Evolutionary conservation across 352 stramenopile species (phyloP), one percentile per base, ranked within the genome.

Genomic region (Globisporangium echinulatum): DNA sequence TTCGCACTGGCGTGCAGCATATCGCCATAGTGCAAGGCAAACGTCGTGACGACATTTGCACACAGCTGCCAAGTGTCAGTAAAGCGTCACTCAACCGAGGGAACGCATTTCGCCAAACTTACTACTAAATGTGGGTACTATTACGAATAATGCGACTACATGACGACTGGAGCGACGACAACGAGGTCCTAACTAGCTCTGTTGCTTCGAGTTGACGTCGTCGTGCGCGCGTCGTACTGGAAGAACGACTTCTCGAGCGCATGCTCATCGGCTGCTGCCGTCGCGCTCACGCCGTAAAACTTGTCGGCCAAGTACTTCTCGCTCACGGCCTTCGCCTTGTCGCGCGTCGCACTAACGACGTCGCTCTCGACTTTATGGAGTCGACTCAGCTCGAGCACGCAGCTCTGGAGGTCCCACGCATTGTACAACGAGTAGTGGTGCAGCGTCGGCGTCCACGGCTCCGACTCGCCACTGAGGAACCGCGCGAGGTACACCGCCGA

Each of bases 361-460:
- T 86, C 64, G 61, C 68, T 72, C 66, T 93, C 84, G 43, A 73
- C 64, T 19, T 62, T 64, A 58, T 93, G 80, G 9, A 92, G 72
- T 15, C 70, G 74, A 49, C 75, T 69, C n/a, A 93, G 68, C 50
- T 87, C 77, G 47, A 82, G 59, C 36, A 92, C 63, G 64, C 84
- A 93, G 40, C 77, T 71, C 47, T 84, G 65, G 42, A 93, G 58
- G 48, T 93, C 76, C 61, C 72, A 70, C 36, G 79, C 68, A 54
- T 87, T 93, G 67, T 87, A 93, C 73, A 78, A 69, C 17, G 79
- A 84, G 43, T 87, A 79, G 56, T 93, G 83, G 58, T 93, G 82
- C 15, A 93, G 66, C 54, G 82, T 93, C n/a, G 84, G 84, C 6
- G 74, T 90, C 84, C 83, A 90, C 5, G 78, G 58, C 47, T 88